Conservation (phyloP, 75 land plant species). For the Cryptomeria japonica region DNA sequence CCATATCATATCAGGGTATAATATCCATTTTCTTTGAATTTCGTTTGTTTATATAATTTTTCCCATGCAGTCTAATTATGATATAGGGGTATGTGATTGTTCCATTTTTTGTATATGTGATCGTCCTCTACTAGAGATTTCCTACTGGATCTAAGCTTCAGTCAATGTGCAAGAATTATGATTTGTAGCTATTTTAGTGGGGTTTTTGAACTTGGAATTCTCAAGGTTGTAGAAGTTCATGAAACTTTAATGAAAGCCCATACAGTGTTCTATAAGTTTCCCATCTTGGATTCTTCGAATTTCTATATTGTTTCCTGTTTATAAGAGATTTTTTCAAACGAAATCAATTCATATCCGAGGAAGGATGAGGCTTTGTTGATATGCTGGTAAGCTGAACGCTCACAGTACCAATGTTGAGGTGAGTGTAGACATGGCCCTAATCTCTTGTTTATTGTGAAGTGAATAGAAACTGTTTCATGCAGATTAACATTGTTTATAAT, state of each 20-base stretch:
- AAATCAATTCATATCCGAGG: constrained; percentile 5
- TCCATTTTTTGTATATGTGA: neutral
- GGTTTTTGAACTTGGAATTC: neutral
- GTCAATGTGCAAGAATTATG: neutral
- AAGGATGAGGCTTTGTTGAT: constrained; percentile 8
- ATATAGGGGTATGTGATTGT: neutral
- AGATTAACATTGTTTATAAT: neutral
- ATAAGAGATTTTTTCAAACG: constrained; percentile 1
- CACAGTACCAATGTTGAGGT: neutral
- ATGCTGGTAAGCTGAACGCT: neutral
- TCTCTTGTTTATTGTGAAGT: constrained; percentile 1
- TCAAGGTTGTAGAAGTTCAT: neutral
- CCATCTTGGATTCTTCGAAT: neutral
- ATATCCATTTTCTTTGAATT: neutral
- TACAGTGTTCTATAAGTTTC: neutral
- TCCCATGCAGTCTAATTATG: neutral
- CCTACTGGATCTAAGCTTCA: neutral
- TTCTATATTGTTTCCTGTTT: neutral
- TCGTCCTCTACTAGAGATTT: neutral
- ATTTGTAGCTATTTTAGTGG: neutral
- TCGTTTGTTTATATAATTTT: neutral
- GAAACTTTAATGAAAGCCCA: neutral
- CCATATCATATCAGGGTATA: neutral
- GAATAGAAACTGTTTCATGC: neutral
- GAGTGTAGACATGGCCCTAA: neutral